Percentiles rank a stretch among this genome's conserved stretches.
Conservation (phyloP, 1,284 basidiomycete genomes). For the Ceratobasidium sp. region DNA sequence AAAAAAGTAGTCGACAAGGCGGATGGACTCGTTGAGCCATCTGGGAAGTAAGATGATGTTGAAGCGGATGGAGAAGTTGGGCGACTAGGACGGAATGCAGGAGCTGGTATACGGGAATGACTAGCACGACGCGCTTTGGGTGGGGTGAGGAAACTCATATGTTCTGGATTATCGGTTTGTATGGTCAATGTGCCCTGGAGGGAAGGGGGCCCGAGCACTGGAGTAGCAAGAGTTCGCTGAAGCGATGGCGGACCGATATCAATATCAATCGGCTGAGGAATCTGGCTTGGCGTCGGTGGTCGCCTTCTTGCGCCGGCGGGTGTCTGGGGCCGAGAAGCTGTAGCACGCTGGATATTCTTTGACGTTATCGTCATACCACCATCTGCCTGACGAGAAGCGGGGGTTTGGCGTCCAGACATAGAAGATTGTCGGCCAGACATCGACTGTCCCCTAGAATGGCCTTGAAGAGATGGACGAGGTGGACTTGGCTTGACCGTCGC, state of each 20-base stretch:
- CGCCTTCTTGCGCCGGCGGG: conserved; percentile 70
- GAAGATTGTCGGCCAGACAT: conserved; percentile 37
- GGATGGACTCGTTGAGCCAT: conserved; percentile 45
- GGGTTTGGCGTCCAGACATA: conserved; percentile 40
- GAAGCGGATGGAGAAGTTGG: conserved; percentile 46
- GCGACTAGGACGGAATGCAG: conserved; percentile 37
- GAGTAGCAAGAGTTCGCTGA: conserved; percentile 51
- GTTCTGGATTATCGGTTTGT: conserved; percentile 14
- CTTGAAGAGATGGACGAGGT: conserved; percentile 54
- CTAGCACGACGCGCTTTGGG: conserved; percentile 76
- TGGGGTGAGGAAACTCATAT: conserved; percentile 23
- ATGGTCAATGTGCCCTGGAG: conserved; percentile 58
- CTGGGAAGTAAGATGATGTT: conserved; percentile 26
- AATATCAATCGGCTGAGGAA: conserved; percentile 67
- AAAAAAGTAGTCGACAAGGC: conserved; percentile 58
- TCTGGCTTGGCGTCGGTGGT: conserved; percentile 80
- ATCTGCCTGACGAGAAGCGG: conserved; percentile 10
- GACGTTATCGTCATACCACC: conserved; percentile 64
- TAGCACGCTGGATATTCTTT: background rate
- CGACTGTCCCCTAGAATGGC: conserved; percentile 8
- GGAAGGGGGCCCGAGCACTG: conserved; percentile 59
- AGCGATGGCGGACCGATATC: conserved; percentile 39
- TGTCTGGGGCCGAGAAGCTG: conserved; percentile 37
- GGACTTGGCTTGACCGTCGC: conserved; percentile 66
- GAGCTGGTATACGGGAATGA: conserved; percentile 78